phyloP scores from a whole-genome alignment of 768 basidiomycete genomes.

The Gloeophyllum trabeum region DNA sequence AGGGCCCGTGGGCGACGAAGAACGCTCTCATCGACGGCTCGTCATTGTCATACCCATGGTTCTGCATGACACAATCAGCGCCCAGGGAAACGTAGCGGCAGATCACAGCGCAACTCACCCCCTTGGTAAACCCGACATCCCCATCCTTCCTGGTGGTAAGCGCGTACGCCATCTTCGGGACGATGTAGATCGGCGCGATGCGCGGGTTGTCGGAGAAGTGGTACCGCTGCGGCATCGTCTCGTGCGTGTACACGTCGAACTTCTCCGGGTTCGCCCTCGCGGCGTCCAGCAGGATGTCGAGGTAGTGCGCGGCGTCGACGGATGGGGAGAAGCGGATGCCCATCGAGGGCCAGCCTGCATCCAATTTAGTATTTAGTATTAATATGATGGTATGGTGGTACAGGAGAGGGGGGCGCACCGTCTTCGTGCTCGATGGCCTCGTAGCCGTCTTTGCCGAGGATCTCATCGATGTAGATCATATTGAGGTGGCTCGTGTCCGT shows the following conservation, averaged over 20 bases:
- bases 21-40: slow-evolving; percentile 75
- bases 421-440: slow-evolving; percentile 61
- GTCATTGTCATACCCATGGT: slow-evolving; percentile 84
- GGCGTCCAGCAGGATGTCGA: slow-evolving; percentile 41
- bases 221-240: slow-evolving; percentile 73
- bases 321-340: slow-evolving; percentile 62
- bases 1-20: slow-evolving; percentile 89
- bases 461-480: slow-evolving; percentile 71
- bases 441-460: slow-evolving; percentile 57
- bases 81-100: not conserved
- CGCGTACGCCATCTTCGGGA: slow-evolving; percentile 74
- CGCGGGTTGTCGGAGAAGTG: slow-evolving; percentile 65
- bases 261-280: slow-evolving; percentile 44
- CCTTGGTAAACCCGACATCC: slow-evolving; percentile 55
- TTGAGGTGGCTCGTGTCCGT: slow-evolving; percentile 75
- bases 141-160: slow-evolving; percentile 58
- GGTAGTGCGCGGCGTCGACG: slow-evolving; percentile 46
- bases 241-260: slow-evolving; percentile 69
- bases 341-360: slow-evolving; percentile 74
- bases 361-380: not conserved
- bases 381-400: not conserved
- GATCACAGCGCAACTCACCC: slow-evolving; percentile 44
- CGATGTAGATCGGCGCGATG: slow-evolving; percentile 82
- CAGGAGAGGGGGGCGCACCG: slow-evolving; percentile 19
- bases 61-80: slow-evolving; percentile 29